A percentile compares a stretch with the other conserved stretches of the same genome.
Conservation (phyloP, 805 yeast species). For the Myxozyma vanderwaltii region DNA sequence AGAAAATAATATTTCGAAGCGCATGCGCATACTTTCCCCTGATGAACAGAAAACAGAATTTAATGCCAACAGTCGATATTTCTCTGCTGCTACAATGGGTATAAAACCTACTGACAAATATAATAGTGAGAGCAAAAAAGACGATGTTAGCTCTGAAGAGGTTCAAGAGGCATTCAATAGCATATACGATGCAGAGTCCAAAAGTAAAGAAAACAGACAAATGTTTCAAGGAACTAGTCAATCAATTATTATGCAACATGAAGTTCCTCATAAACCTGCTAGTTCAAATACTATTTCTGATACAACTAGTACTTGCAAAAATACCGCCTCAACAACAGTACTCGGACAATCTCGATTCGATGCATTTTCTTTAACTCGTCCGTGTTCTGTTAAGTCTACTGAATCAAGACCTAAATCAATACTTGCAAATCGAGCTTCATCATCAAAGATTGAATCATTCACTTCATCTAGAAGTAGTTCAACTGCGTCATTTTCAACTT, state of each 20-base stretch:
- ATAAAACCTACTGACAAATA: neutral
- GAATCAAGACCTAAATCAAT: too few relatives aligned
- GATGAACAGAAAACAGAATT: neutral
- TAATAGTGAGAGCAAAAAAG: neutral
- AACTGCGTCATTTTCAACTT: neutral
- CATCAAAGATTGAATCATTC: neutral
- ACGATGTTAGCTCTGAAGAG: neutral
- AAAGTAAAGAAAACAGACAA: neutral
- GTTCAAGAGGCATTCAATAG: neutral
- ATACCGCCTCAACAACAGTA: neutral
- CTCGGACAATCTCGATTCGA: neutral
- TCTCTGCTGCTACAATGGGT: neutral
- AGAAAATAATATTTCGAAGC: neutral
- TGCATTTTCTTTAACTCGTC: neutral
- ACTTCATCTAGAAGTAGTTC: neutral
- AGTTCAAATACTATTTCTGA: too few relatives aligned
- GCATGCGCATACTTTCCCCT: neutral
- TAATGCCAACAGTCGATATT: neutral
- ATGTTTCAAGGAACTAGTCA: neutral
- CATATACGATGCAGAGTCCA: neutral
- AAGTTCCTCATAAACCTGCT: neutral
- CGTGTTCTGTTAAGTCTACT: neutral
- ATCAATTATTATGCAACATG: neutral
- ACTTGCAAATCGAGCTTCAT: too few relatives aligned
- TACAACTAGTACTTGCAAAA: neutral